Conservation (phyloP, 2,329 filamentous ascomycete genomes). For the Phyllosticta citriasiana region DNA sequence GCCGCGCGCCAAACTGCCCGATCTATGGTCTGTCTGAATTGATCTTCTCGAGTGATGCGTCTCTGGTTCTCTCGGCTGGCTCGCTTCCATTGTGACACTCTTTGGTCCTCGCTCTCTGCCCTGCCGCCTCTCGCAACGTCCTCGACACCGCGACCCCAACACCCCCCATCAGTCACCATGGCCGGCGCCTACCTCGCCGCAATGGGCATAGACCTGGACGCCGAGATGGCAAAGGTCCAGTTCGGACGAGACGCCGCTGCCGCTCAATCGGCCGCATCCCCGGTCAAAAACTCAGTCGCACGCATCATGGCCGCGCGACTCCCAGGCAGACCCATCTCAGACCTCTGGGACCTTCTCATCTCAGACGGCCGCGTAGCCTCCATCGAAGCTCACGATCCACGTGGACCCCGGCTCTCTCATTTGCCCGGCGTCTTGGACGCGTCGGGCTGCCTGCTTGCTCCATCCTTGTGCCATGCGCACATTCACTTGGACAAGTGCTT, state of each 20-base stretch:
- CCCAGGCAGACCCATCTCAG: constrained; percentile 20
- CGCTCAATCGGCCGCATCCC: not conserved
- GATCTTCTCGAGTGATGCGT: not conserved
- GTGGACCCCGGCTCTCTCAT: not conserved
- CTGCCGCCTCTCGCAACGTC: not conserved
- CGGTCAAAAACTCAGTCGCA: constrained; percentile 11
- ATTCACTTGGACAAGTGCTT: constrained; percentile 63
- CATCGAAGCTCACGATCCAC: constrained; percentile 21
- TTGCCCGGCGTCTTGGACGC: constrained; percentile 31
- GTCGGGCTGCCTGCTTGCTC: constrained; percentile 35
- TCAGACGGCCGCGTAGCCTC: constrained; percentile 23
- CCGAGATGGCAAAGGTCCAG: constrained; percentile 23
- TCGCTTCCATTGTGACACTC: constrained; percentile 1
- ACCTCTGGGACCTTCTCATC: constrained; percentile 29
- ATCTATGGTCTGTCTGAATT: not conserved
- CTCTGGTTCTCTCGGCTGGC: not conserved
- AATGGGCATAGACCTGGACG: constrained; percentile 23
- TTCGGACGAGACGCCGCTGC: constrained; percentile 8
- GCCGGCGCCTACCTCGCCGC: constrained; percentile 8
- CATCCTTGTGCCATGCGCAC: constrained; percentile 60
- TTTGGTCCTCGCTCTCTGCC: not conserved
- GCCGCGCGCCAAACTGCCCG: not conserved
- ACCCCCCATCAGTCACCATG: constrained; percentile 1
- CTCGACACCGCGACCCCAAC: not conserved
- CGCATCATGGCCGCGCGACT: constrained; percentile 27